phyloP scores from a whole-genome alignment of 148 eudicot genomes.

The Chenopodium quinoa region DNA sequence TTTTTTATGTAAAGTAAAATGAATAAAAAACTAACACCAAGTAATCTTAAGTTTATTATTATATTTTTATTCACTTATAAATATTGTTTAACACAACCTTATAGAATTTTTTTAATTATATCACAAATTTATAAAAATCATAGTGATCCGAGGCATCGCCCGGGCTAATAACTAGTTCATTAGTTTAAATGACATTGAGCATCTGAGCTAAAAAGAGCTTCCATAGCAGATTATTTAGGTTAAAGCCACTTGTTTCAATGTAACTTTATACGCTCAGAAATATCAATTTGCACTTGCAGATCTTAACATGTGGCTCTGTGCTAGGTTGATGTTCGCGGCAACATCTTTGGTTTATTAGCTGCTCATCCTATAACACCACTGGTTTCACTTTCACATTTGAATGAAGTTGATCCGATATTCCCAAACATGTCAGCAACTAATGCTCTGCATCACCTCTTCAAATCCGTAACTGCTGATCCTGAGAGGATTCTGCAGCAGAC shows the following conservation, averaged over 20 bases:
- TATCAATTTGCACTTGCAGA: neutral
- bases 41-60: too few relatives aligned
- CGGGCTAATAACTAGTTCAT: too few relatives aligned
- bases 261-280: neutral
- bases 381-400: slow-evolving; percentile 56
- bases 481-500: slow-evolving; percentile 67
- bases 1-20: too few relatives aligned
- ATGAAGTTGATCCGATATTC: slow-evolving; percentile 50
- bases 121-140: too few relatives aligned
- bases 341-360: slow-evolving; percentile 55
- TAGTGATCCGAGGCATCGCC: too few relatives aligned
- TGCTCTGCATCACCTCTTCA: slow-evolving; percentile 46
- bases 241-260: neutral
- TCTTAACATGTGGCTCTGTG: neutral
- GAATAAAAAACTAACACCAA: too few relatives aligned
- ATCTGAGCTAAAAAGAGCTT: too few relatives aligned
- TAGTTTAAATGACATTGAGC: too few relatives aligned
- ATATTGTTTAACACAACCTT: too few relatives aligned
- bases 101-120: too few relatives aligned
- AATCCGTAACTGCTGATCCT: slow-evolving; percentile 50
- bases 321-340: slow-evolving; percentile 64
- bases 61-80: too few relatives aligned
- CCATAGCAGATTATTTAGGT: too few relatives aligned
- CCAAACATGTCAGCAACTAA: slow-evolving; percentile 45
- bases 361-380: slow-evolving; percentile 66